Conservation (phyloP, 495 filamentous ascomycete genomes). For the Cudoniella acicularis region DNA sequence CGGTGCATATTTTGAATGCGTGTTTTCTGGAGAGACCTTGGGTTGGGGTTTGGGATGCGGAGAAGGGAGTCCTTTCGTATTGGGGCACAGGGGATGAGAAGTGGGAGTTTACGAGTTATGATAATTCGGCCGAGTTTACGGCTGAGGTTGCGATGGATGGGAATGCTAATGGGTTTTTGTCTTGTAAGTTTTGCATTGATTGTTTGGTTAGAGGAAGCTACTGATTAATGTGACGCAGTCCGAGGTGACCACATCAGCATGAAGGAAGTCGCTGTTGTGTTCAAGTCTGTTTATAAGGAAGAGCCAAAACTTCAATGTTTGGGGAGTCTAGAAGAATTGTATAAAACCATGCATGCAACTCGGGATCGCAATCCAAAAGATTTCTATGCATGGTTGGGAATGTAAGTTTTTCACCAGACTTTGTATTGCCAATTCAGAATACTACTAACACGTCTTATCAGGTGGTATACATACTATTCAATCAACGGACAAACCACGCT, state of each 20-base stretch:
- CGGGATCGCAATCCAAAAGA: slow-evolving; percentile 21
- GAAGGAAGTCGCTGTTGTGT: slow-evolving; percentile 27
- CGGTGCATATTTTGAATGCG: slow-evolving; percentile 34
- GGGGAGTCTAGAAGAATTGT: slow-evolving; percentile 33
- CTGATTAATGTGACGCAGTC: slow-evolving; percentile 15
- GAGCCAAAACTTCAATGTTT: slow-evolving; percentile 31
- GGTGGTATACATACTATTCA: not conserved
- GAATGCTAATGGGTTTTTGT: slow-evolving; percentile 12
- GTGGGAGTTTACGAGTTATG: slow-evolving; percentile 33
- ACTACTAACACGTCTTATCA: too few species aligned
- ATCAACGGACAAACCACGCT: not conserved
- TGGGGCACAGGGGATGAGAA: slow-evolving; percentile 35
- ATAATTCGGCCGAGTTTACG: slow-evolving; percentile 34
- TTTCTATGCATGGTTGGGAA: slow-evolving; percentile 5
- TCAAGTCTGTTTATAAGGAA: slow-evolving; percentile 27
- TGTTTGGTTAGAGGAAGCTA: not conserved
- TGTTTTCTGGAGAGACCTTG: slow-evolving; percentile 27
- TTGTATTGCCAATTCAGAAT: too few species aligned
- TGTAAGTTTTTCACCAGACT: too few species aligned
- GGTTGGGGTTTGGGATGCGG: slow-evolving; percentile 24
- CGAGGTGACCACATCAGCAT: slow-evolving; percentile 29
- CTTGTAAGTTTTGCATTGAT: not conserved
- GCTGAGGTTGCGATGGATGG: slow-evolving; percentile 31
- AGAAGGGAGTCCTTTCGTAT: slow-evolving; percentile 24
- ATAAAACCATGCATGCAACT: slow-evolving; percentile 30